Percentiles rank a stretch among this genome's conserved stretches.
Evolutionary conservation across 2,329 filamentous ascomycete genomes (phyloP).

Genomic region (Orbilia ellipsospora): DNA sequence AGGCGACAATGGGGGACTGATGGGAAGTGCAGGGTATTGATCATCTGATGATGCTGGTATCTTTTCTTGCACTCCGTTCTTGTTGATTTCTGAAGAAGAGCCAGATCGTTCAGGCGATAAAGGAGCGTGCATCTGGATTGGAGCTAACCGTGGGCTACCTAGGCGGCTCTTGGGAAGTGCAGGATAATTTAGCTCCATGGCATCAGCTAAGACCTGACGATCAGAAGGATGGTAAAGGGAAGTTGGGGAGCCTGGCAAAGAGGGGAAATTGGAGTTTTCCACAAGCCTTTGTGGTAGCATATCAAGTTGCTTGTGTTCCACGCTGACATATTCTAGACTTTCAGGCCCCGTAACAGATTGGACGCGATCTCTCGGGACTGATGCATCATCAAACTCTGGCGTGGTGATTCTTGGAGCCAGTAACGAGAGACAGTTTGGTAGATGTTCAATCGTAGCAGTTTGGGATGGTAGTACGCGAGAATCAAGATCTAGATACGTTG

Average conservation of each 20-base stretch:
- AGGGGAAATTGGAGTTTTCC: neutral
- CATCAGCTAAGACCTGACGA: neutral
- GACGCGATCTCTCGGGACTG: neutral
- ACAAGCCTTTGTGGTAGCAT: neutral
- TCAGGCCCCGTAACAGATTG: neutral
- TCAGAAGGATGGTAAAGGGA: neutral
- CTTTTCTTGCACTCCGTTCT: neutral
- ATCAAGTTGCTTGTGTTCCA: too few relatives aligned
- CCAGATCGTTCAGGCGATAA: conserved; percentile 4
- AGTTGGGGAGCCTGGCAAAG: conserved; percentile 30
- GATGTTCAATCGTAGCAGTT: neutral
- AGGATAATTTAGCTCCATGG: neutral
- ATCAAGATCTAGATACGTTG: neutral
- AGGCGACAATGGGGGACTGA: conserved; percentile 17
- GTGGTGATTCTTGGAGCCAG: neutral
- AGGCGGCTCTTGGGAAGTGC: conserved; percentile 17
- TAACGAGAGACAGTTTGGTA: neutral
- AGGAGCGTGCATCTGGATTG: neutral
- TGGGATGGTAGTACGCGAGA: neutral
- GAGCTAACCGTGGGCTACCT: conserved; percentile 9
- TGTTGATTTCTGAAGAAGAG: conserved; percentile 2
- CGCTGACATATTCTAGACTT: too few relatives aligned
- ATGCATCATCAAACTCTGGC: neutral
- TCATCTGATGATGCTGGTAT: neutral
- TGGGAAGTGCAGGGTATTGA: conserved; percentile 31